phyloP scores from a whole-genome alignment of 2,329 filamentous ascomycete genomes.

The Mycosphaerella sp. region DNA sequence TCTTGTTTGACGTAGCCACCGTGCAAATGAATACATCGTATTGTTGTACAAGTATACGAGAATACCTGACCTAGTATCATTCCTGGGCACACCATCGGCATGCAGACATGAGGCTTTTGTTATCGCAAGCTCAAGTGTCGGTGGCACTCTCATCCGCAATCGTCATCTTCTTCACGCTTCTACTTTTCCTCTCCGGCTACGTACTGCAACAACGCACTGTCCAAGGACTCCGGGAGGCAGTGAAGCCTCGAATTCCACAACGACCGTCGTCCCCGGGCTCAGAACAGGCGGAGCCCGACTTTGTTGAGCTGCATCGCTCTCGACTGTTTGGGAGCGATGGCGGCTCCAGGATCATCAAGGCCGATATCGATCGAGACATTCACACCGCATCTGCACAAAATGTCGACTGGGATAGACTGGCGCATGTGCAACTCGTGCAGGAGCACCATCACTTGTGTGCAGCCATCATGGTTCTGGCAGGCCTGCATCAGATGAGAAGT shows the following conservation, averaged over 20 bases:
- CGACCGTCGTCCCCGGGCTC: conserved; percentile 28
- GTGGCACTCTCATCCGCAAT: conserved; percentile 56
- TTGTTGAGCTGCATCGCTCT: conserved; percentile 21
- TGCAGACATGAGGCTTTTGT: conserved; percentile 18
- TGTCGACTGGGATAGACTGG: conserved; percentile 42
- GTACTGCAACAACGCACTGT: conserved; percentile 81
- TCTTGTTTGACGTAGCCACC: conserved; percentile 7
- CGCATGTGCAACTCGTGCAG: conserved; percentile 44
- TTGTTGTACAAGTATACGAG: no score
- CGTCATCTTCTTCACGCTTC: conserved; percentile 69
- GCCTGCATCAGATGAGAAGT: conserved; percentile 41
- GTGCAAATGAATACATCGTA: conserved; percentile 4
- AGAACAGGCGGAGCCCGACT: conserved; percentile 11
- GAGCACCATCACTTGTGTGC: conserved; percentile 44
- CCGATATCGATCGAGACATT: conserved; percentile 24
- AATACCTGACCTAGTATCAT: conserved; percentile 1
- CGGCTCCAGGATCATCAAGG: conserved; percentile 25
- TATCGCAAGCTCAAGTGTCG: conserved; percentile 63
- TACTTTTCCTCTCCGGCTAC: conserved; percentile 84
- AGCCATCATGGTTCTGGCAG: conserved; percentile 45
- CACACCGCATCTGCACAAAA: conserved; percentile 17
- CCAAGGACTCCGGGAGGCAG: conserved; percentile 65
- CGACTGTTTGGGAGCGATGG: conserved; percentile 24
- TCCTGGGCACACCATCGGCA: conserved; percentile 10
- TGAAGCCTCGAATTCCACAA: conserved; percentile 50